phyloP scores from a whole-genome alignment of 192 early-diverging fungal genomes.

The Chytriomyces confervae region DNA sequence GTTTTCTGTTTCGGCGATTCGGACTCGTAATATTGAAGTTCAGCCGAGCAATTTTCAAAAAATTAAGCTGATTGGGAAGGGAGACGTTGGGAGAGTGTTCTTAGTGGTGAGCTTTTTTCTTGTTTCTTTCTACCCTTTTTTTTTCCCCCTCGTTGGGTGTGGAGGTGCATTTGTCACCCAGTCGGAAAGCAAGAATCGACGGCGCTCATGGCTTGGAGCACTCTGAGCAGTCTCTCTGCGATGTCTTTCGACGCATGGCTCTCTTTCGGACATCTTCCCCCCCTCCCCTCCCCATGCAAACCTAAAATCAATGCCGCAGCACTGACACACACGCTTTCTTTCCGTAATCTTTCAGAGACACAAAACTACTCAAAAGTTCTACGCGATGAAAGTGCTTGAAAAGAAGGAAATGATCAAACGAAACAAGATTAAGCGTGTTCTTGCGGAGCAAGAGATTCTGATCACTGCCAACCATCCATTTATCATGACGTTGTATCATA shows the following conservation, averaged over 20 bases:
- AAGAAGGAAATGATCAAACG: constrained; percentile 98
- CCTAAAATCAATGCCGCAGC: no score
- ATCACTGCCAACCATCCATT: constrained; percentile 87
- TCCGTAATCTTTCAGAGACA: constrained; percentile 32
- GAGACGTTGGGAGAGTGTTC: constrained; percentile 97
- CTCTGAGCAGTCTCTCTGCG: no score
- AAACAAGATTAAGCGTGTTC: constrained; percentile 96
- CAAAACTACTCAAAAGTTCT: constrained; percentile 80
- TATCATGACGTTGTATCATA: constrained; percentile 89
- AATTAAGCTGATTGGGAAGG: constrained; percentile 91
- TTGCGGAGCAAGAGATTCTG: constrained; percentile 95
- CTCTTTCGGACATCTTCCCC: no score
- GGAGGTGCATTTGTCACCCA: not conserved
- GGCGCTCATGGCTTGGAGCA: not conserved
- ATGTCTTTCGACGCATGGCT: no score
- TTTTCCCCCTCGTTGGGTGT: not conserved
- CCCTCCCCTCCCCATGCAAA: no score
- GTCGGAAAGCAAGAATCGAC: not conserved
- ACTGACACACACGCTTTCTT: no score
- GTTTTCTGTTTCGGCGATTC: constrained; percentile 78
- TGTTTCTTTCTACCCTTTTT: not conserved
- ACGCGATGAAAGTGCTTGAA: constrained; percentile 96
- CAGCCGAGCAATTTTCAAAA: constrained; percentile 87
- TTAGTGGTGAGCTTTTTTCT: constrained; percentile 72
- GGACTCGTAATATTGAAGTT: constrained; percentile 81